Evolutionary conservation across 179 eudicot species (phyloP), one percentile per base, ranked within the genome.

Genomic region (Pouteria campechiana): DNA sequence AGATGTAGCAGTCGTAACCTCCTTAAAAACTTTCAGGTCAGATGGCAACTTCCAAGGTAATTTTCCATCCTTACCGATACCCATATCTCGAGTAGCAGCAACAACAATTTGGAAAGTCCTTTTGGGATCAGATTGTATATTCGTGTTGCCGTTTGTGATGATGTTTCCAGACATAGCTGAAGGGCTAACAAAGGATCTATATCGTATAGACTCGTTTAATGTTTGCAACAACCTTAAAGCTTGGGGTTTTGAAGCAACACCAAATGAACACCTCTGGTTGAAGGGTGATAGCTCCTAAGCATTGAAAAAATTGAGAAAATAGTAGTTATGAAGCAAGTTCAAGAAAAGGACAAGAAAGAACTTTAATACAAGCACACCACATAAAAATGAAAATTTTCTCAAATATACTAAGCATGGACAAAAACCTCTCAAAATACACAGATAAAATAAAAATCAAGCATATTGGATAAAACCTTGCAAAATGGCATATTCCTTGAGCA

Each of bases 51-150:
- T 79, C 96, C 96, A 86, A 1, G 93, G 96, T 57, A 86, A 57
- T 49, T 69, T 71, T 41, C 93, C 89, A 50, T 86, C 82, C 58
- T 81, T 85, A 11, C 95, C 93, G 31, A 85, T 85, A 34, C 95
- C 95, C 84, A 85, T 70, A 37, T 71, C 65, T 29, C 60, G 68
- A 35, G 93, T 85, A 21, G 93, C 93, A 50, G 88, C 95, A 19
- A 85, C 93, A 14, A 85, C 82, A 42, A 85, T 93, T 54, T 85
- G 95, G 71, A 81, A 85, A 19, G 70, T 72, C 51, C 81, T 76
- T 20, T 15, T 52, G 18, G 59, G 39, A 5, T 48, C 66, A 19
- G 46, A 50, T 18, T 21, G 40, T 41, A 29, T 13, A 11, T 11
- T 47, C 13, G 17, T 28, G 16, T 30, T 38, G 6, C 74, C 71